phyloP scores from a whole-genome alignment of 2,329 filamentous ascomycete species.

The Exserohilum turcica region DNA sequence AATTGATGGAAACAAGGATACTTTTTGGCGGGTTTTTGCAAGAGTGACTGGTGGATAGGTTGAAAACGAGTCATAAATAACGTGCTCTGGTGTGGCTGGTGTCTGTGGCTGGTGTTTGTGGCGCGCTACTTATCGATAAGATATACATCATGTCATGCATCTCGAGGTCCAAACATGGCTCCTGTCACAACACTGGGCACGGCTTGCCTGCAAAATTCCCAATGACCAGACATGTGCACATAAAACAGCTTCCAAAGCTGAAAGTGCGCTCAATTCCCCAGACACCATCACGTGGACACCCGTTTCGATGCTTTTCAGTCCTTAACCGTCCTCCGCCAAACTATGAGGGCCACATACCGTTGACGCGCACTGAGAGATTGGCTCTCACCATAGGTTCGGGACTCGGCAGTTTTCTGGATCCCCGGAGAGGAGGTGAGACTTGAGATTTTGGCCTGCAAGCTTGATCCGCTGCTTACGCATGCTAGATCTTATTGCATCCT shows the following conservation, averaged over 20 bases:
- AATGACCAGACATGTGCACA: slow-evolving; percentile 25
- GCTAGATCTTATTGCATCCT: slow-evolving; percentile 85
- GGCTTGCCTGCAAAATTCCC: not conserved
- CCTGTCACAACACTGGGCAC: not conserved
- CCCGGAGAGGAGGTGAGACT: slow-evolving; percentile 72
- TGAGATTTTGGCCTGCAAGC: not conserved
- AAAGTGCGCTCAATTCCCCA: not conserved
- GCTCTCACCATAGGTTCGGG: slow-evolving; percentile 69
- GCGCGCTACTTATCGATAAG: slow-evolving; percentile 33
- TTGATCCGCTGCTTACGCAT: not conserved
- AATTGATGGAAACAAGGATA: not conserved
- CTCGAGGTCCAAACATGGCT: not conserved
- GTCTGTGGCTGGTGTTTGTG: slow-evolving; percentile 24
- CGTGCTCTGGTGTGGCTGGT: slow-evolving; percentile 17
- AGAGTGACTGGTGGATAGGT: not conserved
- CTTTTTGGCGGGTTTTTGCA: not conserved
- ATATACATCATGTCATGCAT: slow-evolving; percentile 13
- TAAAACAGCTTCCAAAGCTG: slow-evolving; percentile 16
- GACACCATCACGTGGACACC: not conserved
- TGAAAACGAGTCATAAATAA: not conserved
- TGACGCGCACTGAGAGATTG: slow-evolving; percentile 76
- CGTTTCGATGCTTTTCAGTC: slow-evolving; percentile 70
- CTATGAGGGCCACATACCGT: slow-evolving; percentile 90
- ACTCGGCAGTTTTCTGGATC: slow-evolving; percentile 68
- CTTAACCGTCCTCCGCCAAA: slow-evolving; percentile 83